These are phyloP conservation scores for Lagenidium giganteum DNA, from an alignment of 352 stramenopile species.

Conservation along the genomic window DNA sequence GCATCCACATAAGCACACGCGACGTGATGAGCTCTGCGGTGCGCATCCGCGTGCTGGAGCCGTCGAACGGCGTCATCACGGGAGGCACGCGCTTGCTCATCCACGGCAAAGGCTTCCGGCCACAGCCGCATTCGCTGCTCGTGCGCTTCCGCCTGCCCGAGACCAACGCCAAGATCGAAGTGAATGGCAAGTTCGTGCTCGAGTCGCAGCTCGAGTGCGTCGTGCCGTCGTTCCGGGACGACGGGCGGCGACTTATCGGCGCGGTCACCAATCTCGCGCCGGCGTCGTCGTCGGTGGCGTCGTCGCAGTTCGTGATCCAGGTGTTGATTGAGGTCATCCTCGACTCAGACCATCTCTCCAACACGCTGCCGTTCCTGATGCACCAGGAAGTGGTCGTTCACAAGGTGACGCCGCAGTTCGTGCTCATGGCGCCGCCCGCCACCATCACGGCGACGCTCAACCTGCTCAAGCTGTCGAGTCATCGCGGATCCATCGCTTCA, in stretches of 20 bases:
- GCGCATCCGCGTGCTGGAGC: slow-evolving; percentile 52
- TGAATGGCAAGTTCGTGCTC: slow-evolving; percentile 37
- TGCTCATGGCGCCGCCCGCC: slow-evolving; percentile 46
- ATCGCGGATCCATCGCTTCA: background rate
- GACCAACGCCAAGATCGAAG: slow-evolving; percentile 25
- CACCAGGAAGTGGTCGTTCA: slow-evolving; percentile 46
- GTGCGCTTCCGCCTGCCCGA: slow-evolving; percentile 44
- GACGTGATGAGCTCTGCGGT: slow-evolving; percentile 17
- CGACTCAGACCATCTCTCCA: slow-evolving; percentile 48
- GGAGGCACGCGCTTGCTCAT: slow-evolving; percentile 50
- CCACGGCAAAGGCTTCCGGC: slow-evolving; percentile 55
- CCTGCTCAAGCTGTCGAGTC: slow-evolving; percentile 38
- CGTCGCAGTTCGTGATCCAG: slow-evolving; percentile 41
- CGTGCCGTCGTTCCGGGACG: slow-evolving; percentile 39
- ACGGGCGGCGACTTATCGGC: slow-evolving; percentile 26
- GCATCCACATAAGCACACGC: too few species aligned
- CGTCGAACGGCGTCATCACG: slow-evolving; percentile 29
- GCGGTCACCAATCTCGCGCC: slow-evolving; percentile 31
- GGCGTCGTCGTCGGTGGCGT: slow-evolving; percentile 31
- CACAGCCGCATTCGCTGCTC: slow-evolving; percentile 53
- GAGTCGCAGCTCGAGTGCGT: slow-evolving; percentile 61
- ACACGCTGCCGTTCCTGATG: slow-evolving; percentile 35
- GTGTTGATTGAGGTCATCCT: slow-evolving; percentile 56
- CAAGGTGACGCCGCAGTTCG: slow-evolving; percentile 45
- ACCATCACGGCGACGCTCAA: slow-evolving; percentile 43